Percentiles rank a stretch among this genome's conserved stretches.
Evolutionary conservation across 2,329 filamentous ascomycete species (phyloP).

Genomic region (Xenoacremonium recifei): DNA sequence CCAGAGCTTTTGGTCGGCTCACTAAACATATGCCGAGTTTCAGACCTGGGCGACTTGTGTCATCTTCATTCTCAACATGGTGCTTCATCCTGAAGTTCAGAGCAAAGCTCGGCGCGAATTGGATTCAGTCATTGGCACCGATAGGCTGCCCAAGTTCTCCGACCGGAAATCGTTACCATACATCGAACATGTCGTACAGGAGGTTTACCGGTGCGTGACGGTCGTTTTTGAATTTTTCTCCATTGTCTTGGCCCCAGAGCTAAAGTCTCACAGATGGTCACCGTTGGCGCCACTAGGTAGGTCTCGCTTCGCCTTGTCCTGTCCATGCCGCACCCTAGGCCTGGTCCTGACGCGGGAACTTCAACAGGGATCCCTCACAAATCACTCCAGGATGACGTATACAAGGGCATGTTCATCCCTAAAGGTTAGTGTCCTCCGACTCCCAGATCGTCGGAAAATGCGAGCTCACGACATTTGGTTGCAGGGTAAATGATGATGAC

Average conservation of each 20-base stretch:
- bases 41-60: conserved; percentile 31
- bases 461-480: neutral
- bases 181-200: conserved; percentile 44
- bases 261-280: conserved; percentile 28
- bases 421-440: conserved; percentile 35
- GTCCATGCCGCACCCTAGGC: conserved; percentile 1
- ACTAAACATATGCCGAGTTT: conserved; percentile 1
- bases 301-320: conserved; percentile 3
- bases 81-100: conserved; percentile 43
- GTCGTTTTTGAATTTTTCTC: neutral
- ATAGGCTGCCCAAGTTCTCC: conserved; percentile 43
- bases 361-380: conserved; percentile 49
- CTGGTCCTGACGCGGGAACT: conserved; percentile 8
- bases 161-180: conserved; percentile 43
- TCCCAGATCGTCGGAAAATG: neutral
- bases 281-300: conserved; percentile 46
- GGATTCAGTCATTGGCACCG: conserved; percentile 40
- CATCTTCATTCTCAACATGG: conserved; percentile 41
- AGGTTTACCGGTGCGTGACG: conserved; percentile 34
- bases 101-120: conserved; percentile 44
- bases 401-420: conserved; percentile 56
- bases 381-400: conserved; percentile 53
- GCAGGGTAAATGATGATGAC: conserved; percentile 18
- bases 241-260: conserved; percentile 2
- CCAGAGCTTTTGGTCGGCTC: conserved; percentile 20